Base-by-base conservation (phyloP, 1,284 basidiomycete species). In the Peniophora sp. region DNA sequence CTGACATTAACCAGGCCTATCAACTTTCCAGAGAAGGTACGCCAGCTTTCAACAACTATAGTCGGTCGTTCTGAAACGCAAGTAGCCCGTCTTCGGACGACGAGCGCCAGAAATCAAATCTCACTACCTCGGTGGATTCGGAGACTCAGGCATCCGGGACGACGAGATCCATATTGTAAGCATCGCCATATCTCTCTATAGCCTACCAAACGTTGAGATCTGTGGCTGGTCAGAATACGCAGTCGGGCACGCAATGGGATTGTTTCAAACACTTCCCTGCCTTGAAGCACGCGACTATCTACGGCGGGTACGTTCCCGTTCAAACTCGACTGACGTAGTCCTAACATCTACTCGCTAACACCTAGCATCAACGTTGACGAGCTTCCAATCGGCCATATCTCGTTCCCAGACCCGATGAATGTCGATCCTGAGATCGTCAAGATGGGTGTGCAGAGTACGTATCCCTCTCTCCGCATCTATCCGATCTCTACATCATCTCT, bases 161-260 rank as follows among this genome's bases (percentile, higher is more conserved):
- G 83, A 86, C 57, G 73, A 75, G 50, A 75, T 85, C 22, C 71
- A 81, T 57, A 83, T 85, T 17, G 83, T 85, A 57, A 34, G 77
- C 65, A 12, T 19, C n/a, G 51, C 19, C 32, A n/a, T n/a, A n/a
- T 35, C 49, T 38, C 54, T 47, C 23, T 22, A 39, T 47, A 38
- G 38, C 17, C 24, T 36, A 32, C 19, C n/a, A n/a, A n/a, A n/a
- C n/a, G n/a, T 39, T n/a, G 14, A 6, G 44, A 22, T 24, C 6
- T 11, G 32, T 34, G 32, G 48, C 50, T 48, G 32, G 50, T 6
- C 55, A 87, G 81, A 88, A 89, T 56, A 82, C 83, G 0, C 85
- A 88, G 68, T 83, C 82, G 0, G 83, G 85, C 22, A 76, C 83
- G 2, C 86, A 89, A 56, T 87, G 85, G 85, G 86, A 88, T 57